Conservation (phyloP, 2,329 filamentous ascomycete species). For the Tolypocladium tropicale region DNA sequence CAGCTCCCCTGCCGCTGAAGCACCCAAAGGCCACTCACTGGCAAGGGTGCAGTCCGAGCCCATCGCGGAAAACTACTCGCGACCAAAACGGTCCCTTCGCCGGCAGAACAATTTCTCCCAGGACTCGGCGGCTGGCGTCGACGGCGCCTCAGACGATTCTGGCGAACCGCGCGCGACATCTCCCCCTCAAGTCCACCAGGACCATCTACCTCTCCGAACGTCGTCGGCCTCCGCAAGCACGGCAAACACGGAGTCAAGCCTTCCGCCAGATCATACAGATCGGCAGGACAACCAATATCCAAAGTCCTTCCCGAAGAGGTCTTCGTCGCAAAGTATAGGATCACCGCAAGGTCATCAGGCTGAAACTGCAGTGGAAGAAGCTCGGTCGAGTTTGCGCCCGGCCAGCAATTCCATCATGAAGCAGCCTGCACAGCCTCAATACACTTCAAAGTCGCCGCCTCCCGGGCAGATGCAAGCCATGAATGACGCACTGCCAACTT, state of each 20-base stretch:
- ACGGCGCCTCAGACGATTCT: constrained; percentile 22
- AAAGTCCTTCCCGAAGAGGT: constrained; percentile 38
- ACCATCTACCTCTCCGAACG: constrained; percentile 23
- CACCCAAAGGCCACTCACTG: constrained; percentile 41
- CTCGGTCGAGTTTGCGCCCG: constrained; percentile 27
- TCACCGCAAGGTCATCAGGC: constrained; percentile 15
- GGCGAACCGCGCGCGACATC: constrained; percentile 11
- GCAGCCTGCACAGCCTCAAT: constrained; percentile 5
- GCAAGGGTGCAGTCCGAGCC: constrained; percentile 63
- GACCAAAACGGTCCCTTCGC: constrained; percentile 37
- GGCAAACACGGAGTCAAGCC: constrained; percentile 56
- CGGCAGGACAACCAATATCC: constrained; percentile 12
- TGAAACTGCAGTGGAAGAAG: constrained; percentile 24
- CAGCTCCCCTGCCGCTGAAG: constrained; percentile 28
- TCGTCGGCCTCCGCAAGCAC: constrained; percentile 18
- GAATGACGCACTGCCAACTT: constrained; percentile 32
- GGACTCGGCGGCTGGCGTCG: constrained; percentile 39
- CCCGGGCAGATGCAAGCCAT: constrained; percentile 11
- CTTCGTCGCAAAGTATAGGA: constrained; percentile 40
- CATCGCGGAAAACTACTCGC: constrained; percentile 50
- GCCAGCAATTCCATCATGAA: constrained; percentile 1
- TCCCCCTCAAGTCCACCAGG: constrained; percentile 13
- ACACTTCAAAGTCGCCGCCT: constrained; percentile 2
- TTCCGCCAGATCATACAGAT: constrained; percentile 28
- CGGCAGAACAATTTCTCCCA: constrained; percentile 36